These are phyloP conservation scores for Lepidium didymum DNA, from an alignment of 345 rosid species.

Conservation along the genomic window DNA sequence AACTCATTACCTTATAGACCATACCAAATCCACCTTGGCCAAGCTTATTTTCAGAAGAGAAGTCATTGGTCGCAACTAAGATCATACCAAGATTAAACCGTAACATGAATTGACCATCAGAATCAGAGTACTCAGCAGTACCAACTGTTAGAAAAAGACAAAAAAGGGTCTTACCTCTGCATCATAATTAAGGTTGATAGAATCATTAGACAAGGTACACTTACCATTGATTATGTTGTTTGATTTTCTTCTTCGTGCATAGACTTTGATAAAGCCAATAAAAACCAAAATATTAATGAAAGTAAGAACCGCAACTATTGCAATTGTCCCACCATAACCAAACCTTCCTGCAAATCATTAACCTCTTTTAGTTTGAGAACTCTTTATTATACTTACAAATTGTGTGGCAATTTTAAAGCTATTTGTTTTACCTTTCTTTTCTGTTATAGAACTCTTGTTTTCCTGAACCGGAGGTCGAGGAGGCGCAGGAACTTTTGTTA, in stretches of 20 bases:
- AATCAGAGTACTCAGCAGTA: neutral
- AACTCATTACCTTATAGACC: conserved; percentile 24
- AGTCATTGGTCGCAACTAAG: neutral
- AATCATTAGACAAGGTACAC: neutral
- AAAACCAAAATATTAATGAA: neutral
- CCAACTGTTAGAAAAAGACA: neutral
- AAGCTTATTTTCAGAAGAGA: conserved; percentile 17
- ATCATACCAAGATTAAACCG: neutral
- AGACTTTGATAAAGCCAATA: neutral
- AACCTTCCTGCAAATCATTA: neutral
- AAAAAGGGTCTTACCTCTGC: neutral
- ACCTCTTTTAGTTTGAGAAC: neutral
- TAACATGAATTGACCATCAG: neutral
- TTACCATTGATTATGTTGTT: neutral
- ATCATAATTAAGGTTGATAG: neutral
- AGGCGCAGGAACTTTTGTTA: neutral
- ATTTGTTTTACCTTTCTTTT: neutral
- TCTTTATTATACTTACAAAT: neutral
- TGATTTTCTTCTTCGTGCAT: neutral
- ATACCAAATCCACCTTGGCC: conserved; percentile 33
- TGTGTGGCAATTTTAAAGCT: neutral
- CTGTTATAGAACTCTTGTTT: neutral
- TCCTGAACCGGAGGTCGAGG: neutral
- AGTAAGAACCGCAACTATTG: conserved; percentile 1
- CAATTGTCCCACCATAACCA: neutral